Evolutionary conservation across 2,329 filamentous ascomycete genomes (phyloP), one percentile per base, ranked within the genome.

Genomic region (Apiospora saccharicola): DNA sequence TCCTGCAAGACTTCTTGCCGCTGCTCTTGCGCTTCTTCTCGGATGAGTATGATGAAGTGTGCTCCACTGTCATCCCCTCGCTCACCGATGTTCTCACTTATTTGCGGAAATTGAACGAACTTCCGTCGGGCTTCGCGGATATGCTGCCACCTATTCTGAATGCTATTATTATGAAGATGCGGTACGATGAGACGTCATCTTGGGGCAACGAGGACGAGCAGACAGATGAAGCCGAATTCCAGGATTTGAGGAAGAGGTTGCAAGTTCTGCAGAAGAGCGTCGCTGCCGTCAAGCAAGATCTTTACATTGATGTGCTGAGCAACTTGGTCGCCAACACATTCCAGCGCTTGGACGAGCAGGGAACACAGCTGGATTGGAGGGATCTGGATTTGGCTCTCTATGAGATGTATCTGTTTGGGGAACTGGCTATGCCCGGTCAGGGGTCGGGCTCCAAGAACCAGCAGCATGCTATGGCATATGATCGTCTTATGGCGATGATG

Each of bases 31-130:
- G 96, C 51, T 98, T 98, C 86, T 98, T 99, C 84, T 93, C 95
- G 34, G 96, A 99, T 82, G 95, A 99, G 80, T 99, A 97, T 81
- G 96, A 99, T 82, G 96, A 99, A 84, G 92, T 99, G 76, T 98
- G 96, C 86, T 97, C 95, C 47, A 96, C 94, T 16, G 94, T 98
- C 72, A 97, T 99, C 74, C 94, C 95, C 30, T 96, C 94, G 49
- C 90, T 98, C 71, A 98, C 94, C 68, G 97, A 99, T 78, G 89
- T 98, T 68, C 89, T 99, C 73, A 95, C 94, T 41, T 96, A 97
- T 81, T 89, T 98, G 75, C 92, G 96, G 72, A 97, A 95, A 82
- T 86, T 95, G 49, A 89, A 92, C 16, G 87, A 90, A 26, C 86
- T 97, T n/a, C 91, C 93, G 24, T 84, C 88, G 68, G 90, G 93